Percentiles rank a stretch among this genome's conserved stretches.
Evolutionary conservation across 208 protist species (phyloP).

Genomic region (Acanthamoeba polyphaga): DNA sequence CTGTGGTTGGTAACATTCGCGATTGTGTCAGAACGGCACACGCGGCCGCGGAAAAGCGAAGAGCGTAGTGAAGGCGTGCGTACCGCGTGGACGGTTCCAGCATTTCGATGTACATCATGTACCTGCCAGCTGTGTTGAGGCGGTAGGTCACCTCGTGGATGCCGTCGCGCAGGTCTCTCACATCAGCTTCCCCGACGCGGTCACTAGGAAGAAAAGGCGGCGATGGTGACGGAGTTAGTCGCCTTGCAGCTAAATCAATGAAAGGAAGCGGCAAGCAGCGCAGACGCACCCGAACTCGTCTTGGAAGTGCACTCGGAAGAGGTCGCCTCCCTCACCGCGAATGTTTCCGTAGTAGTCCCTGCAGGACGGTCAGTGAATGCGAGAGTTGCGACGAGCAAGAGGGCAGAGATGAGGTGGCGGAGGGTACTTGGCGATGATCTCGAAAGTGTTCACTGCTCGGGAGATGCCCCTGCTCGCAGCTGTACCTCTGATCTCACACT

Average conservation of each 20-base stretch:
- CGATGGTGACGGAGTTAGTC: not conserved
- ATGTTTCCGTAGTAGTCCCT: not conserved
- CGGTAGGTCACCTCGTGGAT: not conserved
- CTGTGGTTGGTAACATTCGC: not conserved
- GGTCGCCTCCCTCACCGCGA: not conserved
- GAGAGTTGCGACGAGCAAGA: not conserved
- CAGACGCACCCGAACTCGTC: not conserved
- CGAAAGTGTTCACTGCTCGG: not conserved
- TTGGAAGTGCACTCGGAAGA: not conserved
- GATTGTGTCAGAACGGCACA: not conserved
- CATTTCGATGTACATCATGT: not conserved
- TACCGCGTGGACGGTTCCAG: not conserved
- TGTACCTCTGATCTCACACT: not conserved
- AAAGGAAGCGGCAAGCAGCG: too few species aligned
- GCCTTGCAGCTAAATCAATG: not conserved
- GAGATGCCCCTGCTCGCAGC: not conserved
- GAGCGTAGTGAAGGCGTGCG: not conserved
- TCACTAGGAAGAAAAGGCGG: not conserved
- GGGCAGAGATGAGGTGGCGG: too few species aligned
- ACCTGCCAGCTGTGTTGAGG: not conserved
- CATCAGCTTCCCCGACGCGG: not conserved
- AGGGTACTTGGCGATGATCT: slow-evolving; percentile 10
- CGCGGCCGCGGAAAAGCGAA: too few species aligned
- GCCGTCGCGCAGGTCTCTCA: not conserved
- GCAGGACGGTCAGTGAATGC: not conserved